Evolutionary conservation across 164 flowering plant species (phyloP).

Genomic region (Protea cynaroides): DNA sequence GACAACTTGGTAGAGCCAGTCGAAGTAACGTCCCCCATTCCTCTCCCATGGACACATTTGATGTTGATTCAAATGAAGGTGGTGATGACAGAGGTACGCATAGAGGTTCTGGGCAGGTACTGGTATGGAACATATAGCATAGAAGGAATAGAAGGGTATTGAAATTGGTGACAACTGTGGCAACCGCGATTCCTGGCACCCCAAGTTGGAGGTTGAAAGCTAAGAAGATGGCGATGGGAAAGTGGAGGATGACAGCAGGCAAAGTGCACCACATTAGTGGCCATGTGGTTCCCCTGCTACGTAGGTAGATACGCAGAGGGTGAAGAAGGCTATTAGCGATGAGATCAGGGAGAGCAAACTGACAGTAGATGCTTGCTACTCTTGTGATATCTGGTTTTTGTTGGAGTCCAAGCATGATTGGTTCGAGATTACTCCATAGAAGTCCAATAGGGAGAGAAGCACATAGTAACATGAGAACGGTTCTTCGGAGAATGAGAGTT

Average conservation of each 20-base stretch:
- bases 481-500: constrained; percentile 47
- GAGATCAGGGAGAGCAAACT: constrained; percentile 66
- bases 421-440: constrained; percentile 69
- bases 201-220: constrained; percentile 55
- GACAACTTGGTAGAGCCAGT: constrained; percentile 63
- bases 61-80: background rate
- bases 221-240: constrained; percentile 57
- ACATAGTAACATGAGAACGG: constrained; percentile 50
- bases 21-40: constrained; percentile 58
- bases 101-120: constrained; percentile 10
- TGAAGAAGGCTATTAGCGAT: constrained; percentile 69
- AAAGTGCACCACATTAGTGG: constrained; percentile 73
- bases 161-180: constrained; percentile 56
- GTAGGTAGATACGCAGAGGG: constrained; percentile 72
- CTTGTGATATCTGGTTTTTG: constrained; percentile 51
- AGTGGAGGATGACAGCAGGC: constrained; percentile 40
- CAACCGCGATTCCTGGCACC: constrained; percentile 59
- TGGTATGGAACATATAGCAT: constrained; percentile 29
- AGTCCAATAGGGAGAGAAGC: constrained; percentile 55
- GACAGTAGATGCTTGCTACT: constrained; percentile 61
- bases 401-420: constrained; percentile 55
- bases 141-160: constrained; percentile 49
- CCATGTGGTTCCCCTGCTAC: constrained; percentile 68
- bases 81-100: constrained; percentile 14
- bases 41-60: constrained; percentile 15